A percentile compares a stretch with the other conserved stretches of the same genome.
phyloP scores from a whole-genome alignment of 2,329 filamentous ascomycete genomes.

The Calonectria hongkongensis region DNA sequence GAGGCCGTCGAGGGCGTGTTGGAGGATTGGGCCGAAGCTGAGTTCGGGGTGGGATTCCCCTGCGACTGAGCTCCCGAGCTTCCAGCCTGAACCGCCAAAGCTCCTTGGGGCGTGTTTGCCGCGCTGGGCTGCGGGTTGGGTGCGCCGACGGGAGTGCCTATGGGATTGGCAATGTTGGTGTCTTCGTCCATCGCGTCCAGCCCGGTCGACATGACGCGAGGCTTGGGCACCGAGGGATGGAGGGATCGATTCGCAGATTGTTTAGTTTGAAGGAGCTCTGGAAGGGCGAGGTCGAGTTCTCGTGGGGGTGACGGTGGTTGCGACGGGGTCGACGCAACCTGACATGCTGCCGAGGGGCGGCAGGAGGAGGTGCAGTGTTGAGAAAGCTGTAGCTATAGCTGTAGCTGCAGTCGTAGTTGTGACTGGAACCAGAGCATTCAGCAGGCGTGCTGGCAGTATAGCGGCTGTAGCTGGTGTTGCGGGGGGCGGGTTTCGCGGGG shows the following conservation, averaged over 20 bases:
- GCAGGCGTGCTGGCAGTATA: conserved; percentile 17
- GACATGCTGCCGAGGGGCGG: conserved; percentile 53
- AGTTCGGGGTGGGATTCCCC: conserved; percentile 56
- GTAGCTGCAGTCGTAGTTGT: conserved; percentile 5
- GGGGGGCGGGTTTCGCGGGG: conserved; percentile 21
- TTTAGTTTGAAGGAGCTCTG: conserved; percentile 47
- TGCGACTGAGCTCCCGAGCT: conserved; percentile 52
- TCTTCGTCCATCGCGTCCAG: conserved; percentile 58
- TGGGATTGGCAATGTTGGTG: conserved; percentile 49
- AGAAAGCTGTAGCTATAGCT: conserved; percentile 40
- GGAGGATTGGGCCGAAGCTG: conserved; percentile 53
- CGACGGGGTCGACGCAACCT: conserved; percentile 48
- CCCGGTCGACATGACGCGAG: conserved; percentile 32
- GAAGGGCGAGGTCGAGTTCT: conserved; percentile 43
- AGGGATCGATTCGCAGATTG: conserved; percentile 11
- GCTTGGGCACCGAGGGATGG: conserved; percentile 23
- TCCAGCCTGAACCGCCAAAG: conserved; percentile 42
- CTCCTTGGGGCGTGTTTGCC: conserved; percentile 59
- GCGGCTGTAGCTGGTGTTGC: conserved; percentile 25
- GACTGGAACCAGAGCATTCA: conserved; percentile 26
- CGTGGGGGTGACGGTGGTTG: conserved; percentile 44
- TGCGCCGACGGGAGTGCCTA: conserved; percentile 55
- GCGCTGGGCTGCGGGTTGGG: conserved; percentile 58
- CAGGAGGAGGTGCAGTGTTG: conserved; percentile 31
- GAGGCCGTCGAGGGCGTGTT: conserved; percentile 53